Base-by-base conservation (phyloP, 2,329 filamentous ascomycete genomes). In the Aureobasidium sp. region DNA sequence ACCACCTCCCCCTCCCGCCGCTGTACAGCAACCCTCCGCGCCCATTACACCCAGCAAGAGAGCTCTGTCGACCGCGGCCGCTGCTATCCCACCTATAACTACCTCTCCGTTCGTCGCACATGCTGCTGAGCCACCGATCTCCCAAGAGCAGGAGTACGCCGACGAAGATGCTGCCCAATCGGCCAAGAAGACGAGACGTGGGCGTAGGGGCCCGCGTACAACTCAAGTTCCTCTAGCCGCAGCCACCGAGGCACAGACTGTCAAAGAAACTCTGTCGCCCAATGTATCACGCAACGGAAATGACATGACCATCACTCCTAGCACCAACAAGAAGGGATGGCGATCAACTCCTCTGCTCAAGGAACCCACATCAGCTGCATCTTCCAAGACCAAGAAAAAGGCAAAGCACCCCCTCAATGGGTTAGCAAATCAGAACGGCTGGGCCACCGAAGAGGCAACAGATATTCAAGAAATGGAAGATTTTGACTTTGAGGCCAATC, bases 361-460 rank as follows among this genome's bases (percentile, higher is more conserved):
- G 86, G 82, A 91, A 77, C 77, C 86, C 10, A 50, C 45, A 20
- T 31, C 59, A 38, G 42, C 50, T 29, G 78, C 77, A 23, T 65
- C 79, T 43, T 76, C 75, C 18, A 73, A 74, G 64, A 73, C 74
- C 15, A 79, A 77, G 61, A 79, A 76, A 66, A 81, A 80, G 71
- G 77, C 74, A 36, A 81, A 82, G 64, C 82, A 82, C 33, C 83
- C 84, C 69, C 82, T 81, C 66, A 78, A 78, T 75, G 79, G 70
- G 79, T 85, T 88, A 65, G 82, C 86, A 63, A 66, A 69, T 43
- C 79, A 93, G 50, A 97, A 94, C 76, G 95, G 94, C 4, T 98
- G 95, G 95, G 94, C 93, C 5, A 98, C 95, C 0, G 96, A 98
- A 75, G 95, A 98, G 74, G 95, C 95, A 27, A 98, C 94, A 0